Evolutionary conservation across 148 eudicot species (phyloP).

Genomic region (Fagopyrum homotropicum): DNA sequence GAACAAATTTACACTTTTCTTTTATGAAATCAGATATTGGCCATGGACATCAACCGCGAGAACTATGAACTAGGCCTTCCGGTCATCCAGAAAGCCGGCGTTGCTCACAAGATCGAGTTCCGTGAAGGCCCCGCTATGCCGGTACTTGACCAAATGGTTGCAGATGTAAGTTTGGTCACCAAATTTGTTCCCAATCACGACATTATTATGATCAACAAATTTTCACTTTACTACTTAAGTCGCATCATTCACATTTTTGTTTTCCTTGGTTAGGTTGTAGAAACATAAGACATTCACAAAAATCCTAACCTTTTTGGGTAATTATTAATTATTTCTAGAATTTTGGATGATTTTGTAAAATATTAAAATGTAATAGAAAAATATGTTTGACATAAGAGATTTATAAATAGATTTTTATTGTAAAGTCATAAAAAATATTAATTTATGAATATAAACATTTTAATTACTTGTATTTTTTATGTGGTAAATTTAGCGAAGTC

Average conservation of each 20-base stretch:
- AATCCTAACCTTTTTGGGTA: no score
- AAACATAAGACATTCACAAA: no score
- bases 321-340: no score
- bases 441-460: no score
- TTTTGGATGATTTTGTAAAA: no score
- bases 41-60: conserved; percentile 26
- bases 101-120: conserved; percentile 25
- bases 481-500: no score
- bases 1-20: conserved; percentile 13
- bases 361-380: no score
- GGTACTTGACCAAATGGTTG: conserved; percentile 20
- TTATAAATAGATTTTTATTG: no score
- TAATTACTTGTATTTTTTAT: no score
- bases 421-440: no score
- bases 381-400: no score
- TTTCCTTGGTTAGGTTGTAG: not conserved
- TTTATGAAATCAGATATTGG: conserved; percentile 15
- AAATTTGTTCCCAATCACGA: not conserved
- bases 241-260: not conserved
- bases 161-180: conserved; percentile 17
- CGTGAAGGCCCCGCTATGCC: conserved; percentile 26
- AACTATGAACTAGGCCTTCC: conserved; percentile 25
- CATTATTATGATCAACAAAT: not conserved
- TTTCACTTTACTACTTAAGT: not conserved
- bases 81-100: conserved; percentile 23